Base-by-base conservation (phyloP, 768 basidiomycete genomes). In the Coprinopsis strossmayeri region DNA sequence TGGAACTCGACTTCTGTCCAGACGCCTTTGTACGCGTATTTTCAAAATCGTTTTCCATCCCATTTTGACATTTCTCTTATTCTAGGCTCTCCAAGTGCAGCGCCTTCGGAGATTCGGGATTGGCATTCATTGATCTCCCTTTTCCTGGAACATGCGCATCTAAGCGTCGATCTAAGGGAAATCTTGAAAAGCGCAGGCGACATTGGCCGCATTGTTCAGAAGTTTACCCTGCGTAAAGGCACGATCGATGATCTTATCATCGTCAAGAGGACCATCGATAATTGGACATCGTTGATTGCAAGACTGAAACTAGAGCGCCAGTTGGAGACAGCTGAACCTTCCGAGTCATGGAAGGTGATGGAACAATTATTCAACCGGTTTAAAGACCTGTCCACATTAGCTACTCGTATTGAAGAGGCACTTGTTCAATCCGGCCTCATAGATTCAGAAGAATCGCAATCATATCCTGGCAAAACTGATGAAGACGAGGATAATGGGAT, bases 31-130 rank as follows among this genome's bases (percentile, higher is more conserved):
- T 92, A 66, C 58, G 79, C 66, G 5, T 47, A 43, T 27, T 55
- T 73, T 24, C 71, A 70, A 74, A 32, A 11, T 24, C 18, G 23
- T 24, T 15, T 12, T 21, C 48, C 56, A 43, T 54, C 52, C 50
- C 26, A 55, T 49, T 38, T n/a, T n/a, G n/a, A n/a, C 39, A 27
- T n/a, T 5, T 47, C 27, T 47, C 27, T 18, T 25, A 32, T 32
- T 5, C n/a, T 55, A 91, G 89, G 86, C 62, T 89, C 89, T 27
- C 91, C 91, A 0, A 91, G 87, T 59, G 87, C 84, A 2, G 89
- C 87, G 1, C 65, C 82, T 11, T 53, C 60, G 13, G 87, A 90
- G 57, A 90, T 93, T 53, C 75, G 78, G 55, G 68, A 78, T 10
- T 81, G 84, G 3, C 91, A 91, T 59, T 77, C 79, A n/a, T 64